Evolutionary conservation across 257 asterid species (phyloP), one percentile per base, ranked within the genome.

Genomic region (Osmanthus fragrans): DNA sequence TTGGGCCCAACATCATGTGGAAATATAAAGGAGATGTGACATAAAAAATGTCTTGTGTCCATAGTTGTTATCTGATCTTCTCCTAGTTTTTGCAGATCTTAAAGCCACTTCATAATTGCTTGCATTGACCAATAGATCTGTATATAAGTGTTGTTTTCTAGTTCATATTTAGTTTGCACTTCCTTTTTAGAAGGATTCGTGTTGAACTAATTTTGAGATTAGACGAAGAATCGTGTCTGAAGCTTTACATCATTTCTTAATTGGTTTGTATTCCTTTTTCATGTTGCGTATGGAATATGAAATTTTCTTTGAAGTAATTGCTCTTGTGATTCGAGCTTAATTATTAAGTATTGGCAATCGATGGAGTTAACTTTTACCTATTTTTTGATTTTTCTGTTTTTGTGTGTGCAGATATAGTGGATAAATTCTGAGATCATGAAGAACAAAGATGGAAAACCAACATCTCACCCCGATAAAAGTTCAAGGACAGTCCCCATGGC

Each of bases 401-500:
- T 78, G 74, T 81, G 37, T 42, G 5, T 85, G 83, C 85, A 88
- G 94, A 70, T 63, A 63, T 25, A 63, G 69, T 78, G 82, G 75
- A 86, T 73, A 79, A 80, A 74, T 66, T 81, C 78, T 72, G 82
- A 78, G 80, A 88, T 79, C 51, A 92, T 93, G 99, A 90, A 89
- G 94, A 82, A 87, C 74, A 93, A 92, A 82, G 97, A 93, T 88
- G 97, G 94, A 78, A 96, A 90, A 74, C 96, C 90, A 16, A 32
- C 37, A 73, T 70, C 73, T 63, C 27, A 63, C 13, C 86, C 88
- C 1, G 94, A 88, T 82, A 92, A 82, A 73, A 85, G 75, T 60
- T 93, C 97, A 9, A 85, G 87, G 80, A 81, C 82, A 58, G 83
- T 92, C 33, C 92, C 97, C 40, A 82, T 91, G 87, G 94, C 90